Base-by-base conservation (phyloP, 805 yeast species). In the Myxozyma vanderwaltii region DNA sequence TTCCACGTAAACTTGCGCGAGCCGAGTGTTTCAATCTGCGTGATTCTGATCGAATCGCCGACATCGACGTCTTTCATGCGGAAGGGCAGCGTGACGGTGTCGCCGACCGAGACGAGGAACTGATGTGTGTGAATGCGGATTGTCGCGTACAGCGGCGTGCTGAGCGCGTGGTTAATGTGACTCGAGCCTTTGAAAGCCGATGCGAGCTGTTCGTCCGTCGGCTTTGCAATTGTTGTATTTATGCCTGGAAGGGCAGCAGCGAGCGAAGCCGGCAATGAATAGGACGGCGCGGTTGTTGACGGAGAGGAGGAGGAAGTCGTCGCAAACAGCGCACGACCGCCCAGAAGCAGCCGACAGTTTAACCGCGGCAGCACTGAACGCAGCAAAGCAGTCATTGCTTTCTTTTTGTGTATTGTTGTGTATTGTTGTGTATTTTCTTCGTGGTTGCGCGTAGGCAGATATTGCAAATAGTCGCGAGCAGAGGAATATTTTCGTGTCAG, bases 71-170 rank as follows among this genome's bases (percentile, higher is more conserved):
- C 82, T 68, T 84, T 86, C 77, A 94, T 71, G 64, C 84, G 82
- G 74, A 82, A 91, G 2, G 97, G 97, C 40, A 94, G 74, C 24
- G 84, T 81, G 53, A 94, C 81, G 65, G 79, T 81, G 73, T 94
- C 99, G 23, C 99, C 99, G 66, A 86, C 83, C 26, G 98, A 91
- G 17, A 94, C 94, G 62, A 94, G 77, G 70, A 89, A 91, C 44
- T 94, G 89, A 74, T 90, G 84, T 73, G 86, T 83, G 76, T 90
- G 94, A 39, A 94, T 81, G 67, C 83, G 84, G 65, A 92, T 81
- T 7, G 89, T 79, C 47, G 98, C 98, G 71, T 90, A 94, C 33
- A 92, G 74, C 51, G 85, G 82, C 8, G 59, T 59, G 27, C 26
- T 31, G 23, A 58, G 31, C 26, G 64, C 40, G 29, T 58, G 59